These are phyloP conservation scores for Zea luxurians DNA, from an alignment of 176 grass and related monocot species.

Conservation along the genomic window DNA sequence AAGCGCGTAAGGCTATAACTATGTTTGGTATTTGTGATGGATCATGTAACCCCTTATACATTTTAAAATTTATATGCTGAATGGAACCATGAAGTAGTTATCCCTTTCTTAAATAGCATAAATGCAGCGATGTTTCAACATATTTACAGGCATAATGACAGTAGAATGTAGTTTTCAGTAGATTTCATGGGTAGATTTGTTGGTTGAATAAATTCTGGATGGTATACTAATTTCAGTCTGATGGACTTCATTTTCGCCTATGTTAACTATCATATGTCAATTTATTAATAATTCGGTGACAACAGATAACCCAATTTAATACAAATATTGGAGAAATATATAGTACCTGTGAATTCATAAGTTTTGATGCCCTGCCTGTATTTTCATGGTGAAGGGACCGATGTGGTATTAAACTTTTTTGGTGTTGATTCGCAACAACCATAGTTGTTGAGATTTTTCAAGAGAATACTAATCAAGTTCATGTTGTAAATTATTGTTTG, in stretches of 20 bases:
- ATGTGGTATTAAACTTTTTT: not conserved
- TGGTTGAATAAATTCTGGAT: not conserved
- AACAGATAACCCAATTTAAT: not conserved
- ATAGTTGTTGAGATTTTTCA: not conserved
- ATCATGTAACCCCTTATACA: not conserved
- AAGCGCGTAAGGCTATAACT: not conserved
- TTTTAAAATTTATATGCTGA: not conserved
- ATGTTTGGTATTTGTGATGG: not conserved
- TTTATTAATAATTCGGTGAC: conserved; percentile 10
- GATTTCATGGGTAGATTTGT: not conserved
- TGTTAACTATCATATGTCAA: not conserved
- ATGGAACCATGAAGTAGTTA: not conserved
- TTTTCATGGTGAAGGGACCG: not conserved
- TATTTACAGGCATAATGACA: not conserved
- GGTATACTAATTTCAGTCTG: not conserved
- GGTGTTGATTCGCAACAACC: not conserved
- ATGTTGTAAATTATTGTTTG: not conserved
- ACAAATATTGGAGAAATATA: not conserved
- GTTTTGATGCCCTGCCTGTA: not conserved
- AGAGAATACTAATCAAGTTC: not conserved
- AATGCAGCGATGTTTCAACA: not conserved
- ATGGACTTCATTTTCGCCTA: not conserved
- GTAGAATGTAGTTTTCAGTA: not conserved
- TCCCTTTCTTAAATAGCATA: not conserved
- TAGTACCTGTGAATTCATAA: not conserved